These are phyloP conservation scores for Mycena maculata DNA, from an alignment of 768 basidiomycete genomes.

Conservation along the genomic window DNA sequence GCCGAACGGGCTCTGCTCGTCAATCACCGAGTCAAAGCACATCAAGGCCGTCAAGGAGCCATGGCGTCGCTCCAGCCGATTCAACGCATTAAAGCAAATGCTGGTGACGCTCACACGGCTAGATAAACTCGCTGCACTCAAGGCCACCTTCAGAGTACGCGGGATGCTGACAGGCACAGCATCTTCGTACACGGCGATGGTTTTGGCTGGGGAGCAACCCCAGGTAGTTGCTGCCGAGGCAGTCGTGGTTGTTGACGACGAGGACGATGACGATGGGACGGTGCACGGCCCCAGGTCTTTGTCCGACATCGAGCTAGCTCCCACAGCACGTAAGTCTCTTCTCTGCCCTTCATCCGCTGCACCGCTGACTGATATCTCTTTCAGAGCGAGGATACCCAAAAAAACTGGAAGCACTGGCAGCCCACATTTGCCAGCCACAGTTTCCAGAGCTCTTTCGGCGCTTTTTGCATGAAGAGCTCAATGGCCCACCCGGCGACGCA, in stretches of 20 bases:
- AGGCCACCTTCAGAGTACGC: conserved; percentile 26
- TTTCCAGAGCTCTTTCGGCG: neutral
- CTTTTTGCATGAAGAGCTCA: neutral
- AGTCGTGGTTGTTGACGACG: neutral
- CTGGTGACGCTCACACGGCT: conserved; percentile 41
- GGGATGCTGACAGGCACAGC: conserved; percentile 32
- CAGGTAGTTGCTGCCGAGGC: neutral
- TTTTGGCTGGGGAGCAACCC: conserved; percentile 5
- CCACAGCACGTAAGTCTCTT: conserved; percentile 15
- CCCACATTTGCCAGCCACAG: neutral
- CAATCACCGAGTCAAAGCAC: conserved; percentile 48
- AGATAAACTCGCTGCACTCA: conserved; percentile 40
- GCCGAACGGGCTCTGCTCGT: conserved; percentile 48
- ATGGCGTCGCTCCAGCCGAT: conserved; percentile 40
- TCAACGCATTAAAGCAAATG: conserved; percentile 45
- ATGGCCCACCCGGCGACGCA: neutral
- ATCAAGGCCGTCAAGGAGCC: conserved; percentile 50
- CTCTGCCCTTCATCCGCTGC: neutral
- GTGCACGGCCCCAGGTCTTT: conserved; percentile 21
- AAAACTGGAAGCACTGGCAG: neutral
- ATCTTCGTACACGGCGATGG: conserved; percentile 22
- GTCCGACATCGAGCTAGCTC: conserved; percentile 28
- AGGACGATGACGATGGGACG: conserved; percentile 24
- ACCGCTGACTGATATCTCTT: neutral
- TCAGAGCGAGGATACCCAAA: conserved; percentile 2